phyloP scores from a whole-genome alignment of 257 asterid species.

The Craterostigma plantagineum region DNA sequence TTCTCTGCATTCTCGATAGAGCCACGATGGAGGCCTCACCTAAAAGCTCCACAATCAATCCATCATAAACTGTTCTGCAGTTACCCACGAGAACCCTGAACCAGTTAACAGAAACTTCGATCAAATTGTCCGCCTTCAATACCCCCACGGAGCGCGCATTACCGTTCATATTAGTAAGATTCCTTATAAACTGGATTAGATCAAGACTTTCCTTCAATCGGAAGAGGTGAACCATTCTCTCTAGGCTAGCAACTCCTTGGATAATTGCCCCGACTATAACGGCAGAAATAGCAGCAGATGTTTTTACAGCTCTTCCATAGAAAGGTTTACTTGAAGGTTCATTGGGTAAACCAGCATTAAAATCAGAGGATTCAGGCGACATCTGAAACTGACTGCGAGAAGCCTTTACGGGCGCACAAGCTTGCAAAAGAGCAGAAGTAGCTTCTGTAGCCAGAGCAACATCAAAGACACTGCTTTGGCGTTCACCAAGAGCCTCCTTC shows the following conservation, averaged over 20 bases:
- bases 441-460: slow-evolving; percentile 94
- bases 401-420: slow-evolving; percentile 57
- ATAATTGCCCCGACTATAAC: slow-evolving; percentile 77
- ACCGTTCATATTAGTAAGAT: slow-evolving; percentile 62
- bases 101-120: slow-evolving; percentile 90
- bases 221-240: slow-evolving; percentile 77
- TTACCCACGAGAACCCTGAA: slow-evolving; percentile 96
- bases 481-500: slow-evolving; percentile 97
- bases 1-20: slow-evolving; percentile 73
- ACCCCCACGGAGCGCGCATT: slow-evolving; percentile 55
- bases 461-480: slow-evolving; percentile 92
- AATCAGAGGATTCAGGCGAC: slow-evolving; percentile 61
- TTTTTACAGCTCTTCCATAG: slow-evolving; percentile 42
- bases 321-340: slow-evolving; percentile 38
- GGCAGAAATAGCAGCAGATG: slow-evolving; percentile 63
- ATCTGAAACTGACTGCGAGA: slow-evolving; percentile 50
- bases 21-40: slow-evolving; percentile 85
- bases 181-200: slow-evolving; percentile 62
- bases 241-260: slow-evolving; percentile 83
- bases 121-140: slow-evolving; percentile 47
- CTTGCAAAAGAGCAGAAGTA: slow-evolving; percentile 59
- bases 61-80: slow-evolving; percentile 84
- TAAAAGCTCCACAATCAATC: slow-evolving; percentile 65
- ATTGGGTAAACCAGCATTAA: slow-evolving; percentile 29
- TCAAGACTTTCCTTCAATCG: slow-evolving; percentile 87